Percentiles rank a stretch among this genome's conserved stretches.
phyloP scores from a whole-genome alignment of 1,284 basidiomycete species.

The Ustilago nuda region DNA sequence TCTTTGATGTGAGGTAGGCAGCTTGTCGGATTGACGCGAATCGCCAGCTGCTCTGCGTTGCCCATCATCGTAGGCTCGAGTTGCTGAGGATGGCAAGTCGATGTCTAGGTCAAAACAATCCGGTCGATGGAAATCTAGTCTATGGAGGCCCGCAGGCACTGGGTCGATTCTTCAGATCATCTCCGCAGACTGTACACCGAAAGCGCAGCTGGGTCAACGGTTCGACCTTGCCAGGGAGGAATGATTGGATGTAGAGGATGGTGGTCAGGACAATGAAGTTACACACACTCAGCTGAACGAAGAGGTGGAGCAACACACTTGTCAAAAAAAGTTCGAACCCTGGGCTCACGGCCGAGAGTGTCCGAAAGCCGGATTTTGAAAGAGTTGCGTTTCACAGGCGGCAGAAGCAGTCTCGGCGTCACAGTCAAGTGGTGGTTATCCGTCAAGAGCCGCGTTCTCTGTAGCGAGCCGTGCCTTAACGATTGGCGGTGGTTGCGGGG shows the following conservation, averaged over 20 bases:
- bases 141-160: neutral
- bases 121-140: neutral
- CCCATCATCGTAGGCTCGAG: conserved; percentile 9
- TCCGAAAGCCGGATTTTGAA: neutral
- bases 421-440: neutral
- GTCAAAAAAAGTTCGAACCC: conserved; percentile 13
- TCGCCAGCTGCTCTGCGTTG: neutral
- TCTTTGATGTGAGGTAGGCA: conserved; percentile 37
- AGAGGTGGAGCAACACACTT: conserved; percentile 1
- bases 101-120: neutral
- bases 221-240: neutral
- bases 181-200: neutral
- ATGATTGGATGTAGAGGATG: neutral
- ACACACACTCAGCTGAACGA: neutral
- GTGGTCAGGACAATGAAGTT: neutral
- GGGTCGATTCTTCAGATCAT: neutral
- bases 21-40: conserved; percentile 30
- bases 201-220: neutral
- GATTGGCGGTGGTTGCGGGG: conserved; percentile 26
- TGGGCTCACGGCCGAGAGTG: conserved; percentile 30
- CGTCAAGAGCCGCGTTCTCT: conserved; percentile 3
- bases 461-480: neutral
- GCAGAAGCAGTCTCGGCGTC: conserved; percentile 4
- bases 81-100: neutral
- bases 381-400: neutral